These are phyloP conservation scores for Solanum lignicaule DNA, from an alignment of 257 asterid species.

Conservation along the genomic window DNA sequence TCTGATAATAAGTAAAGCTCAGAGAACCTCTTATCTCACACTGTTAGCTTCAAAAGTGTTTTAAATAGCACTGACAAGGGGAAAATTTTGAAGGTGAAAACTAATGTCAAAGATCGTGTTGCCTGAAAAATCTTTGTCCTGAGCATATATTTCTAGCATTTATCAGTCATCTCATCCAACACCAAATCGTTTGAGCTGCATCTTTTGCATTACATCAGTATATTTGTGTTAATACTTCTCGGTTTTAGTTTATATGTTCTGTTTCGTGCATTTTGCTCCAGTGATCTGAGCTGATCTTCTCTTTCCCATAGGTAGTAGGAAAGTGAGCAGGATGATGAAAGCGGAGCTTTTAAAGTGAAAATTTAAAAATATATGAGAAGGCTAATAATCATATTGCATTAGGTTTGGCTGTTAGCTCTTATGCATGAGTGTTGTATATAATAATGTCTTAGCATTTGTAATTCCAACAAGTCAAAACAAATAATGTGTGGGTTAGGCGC, in stretches of 20 bases:
- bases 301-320: neutral
- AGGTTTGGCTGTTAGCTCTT: neutral
- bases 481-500: neutral
- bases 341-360: neutral
- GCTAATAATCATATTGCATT: neutral
- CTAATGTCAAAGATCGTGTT: neutral
- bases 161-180: neutral
- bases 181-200: neutral
- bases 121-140: neutral
- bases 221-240: neutral
- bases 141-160: neutral
- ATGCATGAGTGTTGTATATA: neutral
- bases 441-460: neutral
- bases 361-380: neutral
- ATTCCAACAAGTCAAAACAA: neutral
- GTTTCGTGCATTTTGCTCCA: neutral
- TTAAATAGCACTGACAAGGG: neutral
- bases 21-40: neutral
- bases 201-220: neutral
- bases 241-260: neutral
- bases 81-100: neutral
- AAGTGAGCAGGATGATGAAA: neutral
- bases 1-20: neutral
- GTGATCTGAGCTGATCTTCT: neutral
- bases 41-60: neutral